phyloP scores from a whole-genome alignment of 2,329 filamentous ascomycete genomes.

The Cordyceps militaris region DNA sequence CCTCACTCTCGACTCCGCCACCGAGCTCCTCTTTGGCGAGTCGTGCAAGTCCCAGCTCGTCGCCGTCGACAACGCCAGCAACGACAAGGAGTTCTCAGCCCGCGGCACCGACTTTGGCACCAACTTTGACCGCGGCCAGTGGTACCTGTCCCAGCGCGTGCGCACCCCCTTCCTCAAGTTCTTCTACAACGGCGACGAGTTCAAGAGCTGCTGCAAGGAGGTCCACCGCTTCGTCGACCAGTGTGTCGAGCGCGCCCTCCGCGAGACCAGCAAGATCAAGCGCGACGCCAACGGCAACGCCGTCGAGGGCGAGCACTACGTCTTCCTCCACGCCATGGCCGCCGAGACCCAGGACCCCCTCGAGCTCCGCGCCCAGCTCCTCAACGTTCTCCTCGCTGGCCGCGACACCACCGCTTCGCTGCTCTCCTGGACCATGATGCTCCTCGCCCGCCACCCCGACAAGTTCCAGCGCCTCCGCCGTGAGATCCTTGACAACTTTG shows the following conservation, averaged over 20 bases:
- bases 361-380: conserved; percentile 24
- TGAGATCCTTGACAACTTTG: conserved; percentile 41
- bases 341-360: conserved; percentile 26
- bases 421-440: conserved; percentile 40
- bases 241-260: conserved; percentile 53
- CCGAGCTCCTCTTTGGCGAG: conserved; percentile 56
- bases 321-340: conserved; percentile 27
- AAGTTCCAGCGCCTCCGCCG: conserved; percentile 37
- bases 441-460: conserved; percentile 27
- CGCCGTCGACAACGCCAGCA: conserved; percentile 18
- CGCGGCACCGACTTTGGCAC: conserved; percentile 24
- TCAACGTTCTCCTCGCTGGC: conserved; percentile 40
- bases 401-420: conserved; percentile 47
- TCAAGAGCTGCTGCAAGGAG: conserved; percentile 53
- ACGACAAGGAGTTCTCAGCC: conserved; percentile 15
- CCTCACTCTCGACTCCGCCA: conserved; percentile 41
- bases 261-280: conserved; percentile 12
- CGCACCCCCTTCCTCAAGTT: conserved; percentile 37
- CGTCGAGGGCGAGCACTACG: conserved; percentile 20
- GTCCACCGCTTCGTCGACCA: conserved; percentile 62
- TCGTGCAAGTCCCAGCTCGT: conserved; percentile 33
- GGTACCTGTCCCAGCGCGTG: conserved; percentile 46
- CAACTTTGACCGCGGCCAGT: conserved; percentile 31
- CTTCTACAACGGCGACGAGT: conserved; percentile 46
- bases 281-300: not conserved